Evolutionary conservation across 805 yeast species (phyloP).

Genomic region (Torulaspora gathmanii): DNA sequence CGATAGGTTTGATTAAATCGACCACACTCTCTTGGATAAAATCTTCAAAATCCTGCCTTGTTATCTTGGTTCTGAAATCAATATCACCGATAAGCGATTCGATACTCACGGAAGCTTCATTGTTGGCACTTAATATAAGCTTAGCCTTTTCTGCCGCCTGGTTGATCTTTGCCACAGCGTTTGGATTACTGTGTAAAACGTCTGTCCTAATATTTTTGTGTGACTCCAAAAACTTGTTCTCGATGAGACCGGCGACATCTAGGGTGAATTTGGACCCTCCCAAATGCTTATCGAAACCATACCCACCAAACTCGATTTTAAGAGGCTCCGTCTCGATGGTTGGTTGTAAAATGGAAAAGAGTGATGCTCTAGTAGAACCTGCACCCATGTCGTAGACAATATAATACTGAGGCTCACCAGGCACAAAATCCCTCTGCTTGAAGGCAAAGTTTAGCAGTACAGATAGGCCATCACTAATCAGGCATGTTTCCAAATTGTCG

Average conservation of each 20-base stretch:
- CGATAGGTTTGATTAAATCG: conserved; percentile 52
- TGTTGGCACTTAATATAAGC: conserved; percentile 78
- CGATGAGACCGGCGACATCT: conserved; percentile 55
- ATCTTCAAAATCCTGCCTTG: conserved; percentile 76
- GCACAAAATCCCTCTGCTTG: conserved; percentile 25
- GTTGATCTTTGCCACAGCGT: conserved; percentile 62
- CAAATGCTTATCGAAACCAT: conserved; percentile 59
- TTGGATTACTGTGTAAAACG: conserved; percentile 44
- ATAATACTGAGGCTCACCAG: conserved; percentile 43
- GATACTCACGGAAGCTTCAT: conserved; percentile 68
- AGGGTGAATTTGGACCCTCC: conserved; percentile 77
- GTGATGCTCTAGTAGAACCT: conserved; percentile 81
- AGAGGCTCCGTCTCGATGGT: conserved; percentile 40
- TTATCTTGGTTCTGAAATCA: conserved; percentile 63
- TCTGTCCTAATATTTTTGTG: conserved; percentile 39
- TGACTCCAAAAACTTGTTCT: conserved; percentile 50
- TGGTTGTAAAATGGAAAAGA: conserved; percentile 54
- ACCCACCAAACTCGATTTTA: conserved; percentile 62
- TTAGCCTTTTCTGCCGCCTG: conserved; percentile 89
- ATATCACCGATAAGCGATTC: conserved; percentile 70
- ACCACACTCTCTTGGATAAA: conserved; percentile 41
- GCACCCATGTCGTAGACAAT: conserved; percentile 89
- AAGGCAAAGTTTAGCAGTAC: conserved; percentile 74
- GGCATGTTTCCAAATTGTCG: conserved; percentile 51
- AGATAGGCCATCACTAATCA: conserved; percentile 90